These are phyloP conservation scores for Starmerella potacharoeniae DNA, from an alignment of 805 yeast genomes.

Conservation along the genomic window DNA sequence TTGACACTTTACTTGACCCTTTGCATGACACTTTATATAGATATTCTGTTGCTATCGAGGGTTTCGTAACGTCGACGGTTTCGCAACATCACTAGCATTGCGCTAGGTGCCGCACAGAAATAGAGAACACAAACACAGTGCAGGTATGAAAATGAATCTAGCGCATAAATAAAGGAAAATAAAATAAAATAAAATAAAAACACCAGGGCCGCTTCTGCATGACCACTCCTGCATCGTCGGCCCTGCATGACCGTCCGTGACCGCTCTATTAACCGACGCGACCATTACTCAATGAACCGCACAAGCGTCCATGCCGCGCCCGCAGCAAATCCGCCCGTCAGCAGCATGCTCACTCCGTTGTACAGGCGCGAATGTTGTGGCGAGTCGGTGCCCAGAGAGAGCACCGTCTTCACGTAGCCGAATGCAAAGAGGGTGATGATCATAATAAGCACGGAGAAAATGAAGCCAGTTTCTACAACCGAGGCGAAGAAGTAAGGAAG, in stretches of 20 bases:
- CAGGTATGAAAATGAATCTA: no score
- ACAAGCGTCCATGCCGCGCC: conserved; percentile 94
- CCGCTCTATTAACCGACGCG: no score
- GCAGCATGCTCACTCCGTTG: conserved; percentile 84
- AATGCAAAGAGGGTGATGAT: conserved; percentile 71
- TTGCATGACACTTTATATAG: no score
- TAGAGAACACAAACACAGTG: no score
- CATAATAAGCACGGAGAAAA: conserved; percentile 71
- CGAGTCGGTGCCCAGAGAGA: conserved; percentile 73
- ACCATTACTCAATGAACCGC: conserved; percentile 47
- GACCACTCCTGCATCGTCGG: background rate
- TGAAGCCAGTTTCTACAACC: conserved; percentile 66
- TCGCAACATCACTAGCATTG: no score
- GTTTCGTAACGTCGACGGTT: no score
- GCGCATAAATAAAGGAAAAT: background rate
- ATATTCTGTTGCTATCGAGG: no score
- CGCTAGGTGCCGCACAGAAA: no score
- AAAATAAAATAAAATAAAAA: background rate
- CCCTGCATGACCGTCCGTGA: no score
- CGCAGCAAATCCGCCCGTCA: conserved; percentile 96
- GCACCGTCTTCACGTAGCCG: conserved; percentile 74
- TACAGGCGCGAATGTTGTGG: conserved; percentile 35
- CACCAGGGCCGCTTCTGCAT: background rate
- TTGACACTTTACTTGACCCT: no score
- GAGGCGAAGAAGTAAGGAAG: conserved; percentile 78